phyloP scores from a whole-genome alignment of 2,329 filamentous ascomycete genomes.

The Pseudogymnoascus sp. region DNA sequence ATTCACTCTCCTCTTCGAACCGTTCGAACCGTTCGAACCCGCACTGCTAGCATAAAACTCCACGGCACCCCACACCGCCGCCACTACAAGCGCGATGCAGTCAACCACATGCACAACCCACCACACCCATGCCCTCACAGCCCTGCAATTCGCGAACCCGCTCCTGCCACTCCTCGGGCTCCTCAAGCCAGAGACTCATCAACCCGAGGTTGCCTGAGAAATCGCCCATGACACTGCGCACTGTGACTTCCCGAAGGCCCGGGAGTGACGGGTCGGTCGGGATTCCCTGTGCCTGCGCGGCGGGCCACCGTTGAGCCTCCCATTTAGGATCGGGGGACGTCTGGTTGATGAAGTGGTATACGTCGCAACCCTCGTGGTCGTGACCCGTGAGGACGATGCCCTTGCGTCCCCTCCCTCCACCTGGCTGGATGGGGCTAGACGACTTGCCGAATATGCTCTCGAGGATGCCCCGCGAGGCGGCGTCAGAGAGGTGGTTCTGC shows the following conservation, averaged over 20 bases:
- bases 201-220: conserved; percentile 89
- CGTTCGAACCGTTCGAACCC: not conserved
- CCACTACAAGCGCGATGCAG: conserved; percentile 30
- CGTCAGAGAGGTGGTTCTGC: conserved; percentile 79
- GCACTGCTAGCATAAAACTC: not conserved
- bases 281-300: conserved; percentile 38
- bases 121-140: conserved; percentile 89
- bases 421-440: conserved; percentile 51
- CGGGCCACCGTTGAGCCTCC: conserved; percentile 37
- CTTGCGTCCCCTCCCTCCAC: conserved; percentile 57
- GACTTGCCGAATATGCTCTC: conserved; percentile 79
- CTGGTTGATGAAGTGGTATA: conserved; percentile 73
- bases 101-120: conserved; percentile 81
- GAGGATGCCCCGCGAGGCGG: conserved; percentile 68
- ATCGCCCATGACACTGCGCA: conserved; percentile 97
- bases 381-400: conserved; percentile 88
- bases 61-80: not conserved
- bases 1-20: conserved; percentile 1
- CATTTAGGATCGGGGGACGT: conserved; percentile 25
- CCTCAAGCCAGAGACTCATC: conserved; percentile 57
- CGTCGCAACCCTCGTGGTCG: conserved; percentile 91
- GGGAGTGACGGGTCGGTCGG: conserved; percentile 41
- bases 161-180: conserved; percentile 61
- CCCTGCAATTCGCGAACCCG: conserved; percentile 69
- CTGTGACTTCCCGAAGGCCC: conserved; percentile 79